Evolutionary conservation across 306 rosid genomes (phyloP).

Genomic region (Gastrolobium villosum): DNA sequence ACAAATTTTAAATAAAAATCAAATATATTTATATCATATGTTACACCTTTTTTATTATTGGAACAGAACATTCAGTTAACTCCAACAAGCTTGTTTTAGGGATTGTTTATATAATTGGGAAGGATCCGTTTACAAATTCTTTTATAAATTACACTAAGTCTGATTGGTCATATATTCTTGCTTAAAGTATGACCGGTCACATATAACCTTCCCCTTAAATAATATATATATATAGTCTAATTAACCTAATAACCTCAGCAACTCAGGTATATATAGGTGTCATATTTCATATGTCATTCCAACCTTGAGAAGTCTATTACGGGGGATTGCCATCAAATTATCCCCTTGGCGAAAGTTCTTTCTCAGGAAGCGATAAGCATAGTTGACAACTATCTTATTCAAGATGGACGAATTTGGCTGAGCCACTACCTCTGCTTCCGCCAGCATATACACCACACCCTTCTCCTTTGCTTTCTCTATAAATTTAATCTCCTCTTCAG

Average conservation of each 20-base stretch:
- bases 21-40: conserved; percentile 3
- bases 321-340: conserved; percentile 59
- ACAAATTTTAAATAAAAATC: neutral
- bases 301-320: conserved; percentile 70
- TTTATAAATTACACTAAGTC: no score
- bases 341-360: conserved; percentile 78
- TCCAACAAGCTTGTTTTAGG: neutral
- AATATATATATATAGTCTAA: no score
- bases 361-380: conserved; percentile 70
- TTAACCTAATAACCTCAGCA: no score
- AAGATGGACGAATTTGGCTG: conserved; percentile 67
- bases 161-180: no score
- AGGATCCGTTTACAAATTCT: no score
- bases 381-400: conserved; percentile 71
- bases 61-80: neutral
- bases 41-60: neutral
- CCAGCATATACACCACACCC: conserved; percentile 78
- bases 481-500: conserved; percentile 64
- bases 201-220: no score
- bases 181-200: no score
- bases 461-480: conserved; percentile 66
- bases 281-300: conserved; percentile 63
- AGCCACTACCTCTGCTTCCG: conserved; percentile 81
- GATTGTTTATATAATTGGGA: neutral
- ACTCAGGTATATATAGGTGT: neutral